A percentile compares a stretch with the other conserved stretches of the same genome.
Conservation (phyloP, 495 filamentous ascomycete genomes). For the Penicillium roqueforti region DNA sequence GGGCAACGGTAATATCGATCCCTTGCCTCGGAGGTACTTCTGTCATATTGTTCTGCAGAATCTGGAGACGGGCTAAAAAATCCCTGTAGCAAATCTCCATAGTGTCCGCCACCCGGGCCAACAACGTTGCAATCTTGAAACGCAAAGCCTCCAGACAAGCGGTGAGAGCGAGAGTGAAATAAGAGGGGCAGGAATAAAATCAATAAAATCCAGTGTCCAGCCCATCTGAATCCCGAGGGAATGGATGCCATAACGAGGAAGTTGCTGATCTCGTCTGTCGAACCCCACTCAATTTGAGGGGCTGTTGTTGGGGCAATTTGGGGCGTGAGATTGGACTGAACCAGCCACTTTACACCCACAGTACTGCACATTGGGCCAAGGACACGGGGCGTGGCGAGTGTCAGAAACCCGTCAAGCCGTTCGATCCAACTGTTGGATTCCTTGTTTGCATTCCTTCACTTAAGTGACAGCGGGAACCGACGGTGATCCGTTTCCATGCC, state of each 20-base stretch:
- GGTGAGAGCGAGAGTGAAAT: slow-evolving; percentile 16
- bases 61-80: neutral
- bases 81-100: slow-evolving; percentile 14
- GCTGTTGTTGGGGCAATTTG: slow-evolving; percentile 14
- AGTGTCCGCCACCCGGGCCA: neutral
- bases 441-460: slow-evolving; percentile 7
- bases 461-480: slow-evolving; percentile 22
- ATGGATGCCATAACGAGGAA: slow-evolving; percentile 25
- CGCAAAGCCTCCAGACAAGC: slow-evolving; percentile 17
- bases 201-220: slow-evolving; percentile 8
- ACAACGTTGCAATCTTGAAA: neutral
- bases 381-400: slow-evolving; percentile 1
- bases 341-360: slow-evolving; percentile 19
- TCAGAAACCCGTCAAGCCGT: slow-evolving; percentile 13
- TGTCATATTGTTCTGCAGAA: neutral
- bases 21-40: neutral
- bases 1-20: neutral
- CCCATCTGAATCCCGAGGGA: slow-evolving; percentile 24
- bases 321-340: slow-evolving; percentile 13
- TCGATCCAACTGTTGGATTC: slow-evolving; percentile 6
- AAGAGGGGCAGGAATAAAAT: slow-evolving; percentile 7
- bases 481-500: slow-evolving; percentile 20
- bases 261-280: slow-evolving; percentile 22
- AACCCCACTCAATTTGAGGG: slow-evolving; percentile 19
- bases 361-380: slow-evolving; percentile 15